Conservation (phyloP, 2,329 filamentous ascomycete species). For the Septoria linicola region DNA sequence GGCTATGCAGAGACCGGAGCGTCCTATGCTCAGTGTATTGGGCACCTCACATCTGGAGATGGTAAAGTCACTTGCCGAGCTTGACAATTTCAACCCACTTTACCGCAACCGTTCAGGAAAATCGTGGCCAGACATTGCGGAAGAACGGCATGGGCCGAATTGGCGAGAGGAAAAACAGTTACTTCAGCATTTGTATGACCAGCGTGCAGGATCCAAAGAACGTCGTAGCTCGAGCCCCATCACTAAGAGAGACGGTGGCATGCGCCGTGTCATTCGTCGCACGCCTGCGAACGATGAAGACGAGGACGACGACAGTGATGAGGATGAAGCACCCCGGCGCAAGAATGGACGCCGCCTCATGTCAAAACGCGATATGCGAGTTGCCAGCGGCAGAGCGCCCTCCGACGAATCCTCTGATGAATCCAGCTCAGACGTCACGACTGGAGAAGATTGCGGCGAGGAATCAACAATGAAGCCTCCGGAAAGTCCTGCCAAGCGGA, state of each 20-base stretch:
- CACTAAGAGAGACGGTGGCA: slow-evolving; percentile 35
- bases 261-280: slow-evolving; percentile 28
- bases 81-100: slow-evolving; percentile 73
- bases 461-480: slow-evolving; percentile 33
- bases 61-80: slow-evolving; percentile 54
- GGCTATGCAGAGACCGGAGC: slow-evolving; percentile 70
- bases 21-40: slow-evolving; percentile 91
- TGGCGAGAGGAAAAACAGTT: slow-evolving; percentile 87
- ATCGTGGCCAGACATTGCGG: slow-evolving; percentile 84
- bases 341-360: slow-evolving; percentile 39
- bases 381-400: slow-evolving; percentile 32
- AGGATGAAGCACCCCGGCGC: slow-evolving; percentile 30
- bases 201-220: slow-evolving; percentile 32
- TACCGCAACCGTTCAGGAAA: slow-evolving; percentile 69
- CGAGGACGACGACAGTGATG: slow-evolving; percentile 21
- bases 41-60: slow-evolving; percentile 84
- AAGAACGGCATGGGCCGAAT: slow-evolving; percentile 76
- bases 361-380: slow-evolving; percentile 39
- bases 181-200: slow-evolving; percentile 72
- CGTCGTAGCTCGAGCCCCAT: slow-evolving; percentile 39
- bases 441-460: slow-evolving; percentile 17
- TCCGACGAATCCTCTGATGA: slow-evolving; percentile 35
- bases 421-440: slow-evolving; percentile 26
- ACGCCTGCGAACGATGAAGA: slow-evolving; percentile 19
- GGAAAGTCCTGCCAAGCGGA: slow-evolving; percentile 29